Percentiles rank a stretch among this genome's conserved stretches.
Evolutionary conservation across 768 basidiomycete genomes (phyloP).

Genomic region (Lenzites betulinus): DNA sequence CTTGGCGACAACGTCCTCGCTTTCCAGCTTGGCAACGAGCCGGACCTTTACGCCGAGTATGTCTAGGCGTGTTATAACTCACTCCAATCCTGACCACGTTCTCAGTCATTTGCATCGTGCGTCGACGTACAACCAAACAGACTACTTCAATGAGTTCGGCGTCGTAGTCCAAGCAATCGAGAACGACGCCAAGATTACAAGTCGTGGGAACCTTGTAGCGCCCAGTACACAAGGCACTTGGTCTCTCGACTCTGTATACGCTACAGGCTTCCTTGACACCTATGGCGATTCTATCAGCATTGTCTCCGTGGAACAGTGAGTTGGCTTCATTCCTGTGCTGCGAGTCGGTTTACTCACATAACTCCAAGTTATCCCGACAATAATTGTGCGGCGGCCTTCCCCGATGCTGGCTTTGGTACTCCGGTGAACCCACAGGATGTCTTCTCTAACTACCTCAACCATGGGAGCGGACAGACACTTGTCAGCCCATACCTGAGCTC

Average conservation of each 20-base stretch:
- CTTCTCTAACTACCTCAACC: constrained; percentile 47
- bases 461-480: constrained; percentile 40
- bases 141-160: constrained; percentile 57
- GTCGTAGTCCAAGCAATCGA: constrained; percentile 46
- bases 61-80: not conserved
- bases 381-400: constrained; percentile 36
- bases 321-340: too few species aligned
- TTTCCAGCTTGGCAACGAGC: constrained; percentile 74
- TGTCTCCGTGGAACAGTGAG: constrained; percentile 43
- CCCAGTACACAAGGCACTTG: constrained; percentile 29
- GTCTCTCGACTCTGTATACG: constrained; percentile 24
- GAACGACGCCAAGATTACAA: constrained; percentile 29
- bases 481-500: constrained; percentile 43
- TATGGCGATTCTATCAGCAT: constrained; percentile 38
- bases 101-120: constrained; percentile 39
- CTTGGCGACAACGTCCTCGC: constrained; percentile 66
- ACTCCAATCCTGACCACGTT: not conserved
- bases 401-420: constrained; percentile 25
- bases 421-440: constrained; percentile 39
- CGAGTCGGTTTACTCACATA: constrained; percentile 18
- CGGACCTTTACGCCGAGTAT: constrained; percentile 61
- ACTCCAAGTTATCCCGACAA: constrained; percentile 38
- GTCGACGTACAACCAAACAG: constrained; percentile 36
- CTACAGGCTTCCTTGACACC: constrained; percentile 31
- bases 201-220: constrained; percentile 36